A percentile compares a stretch with the other conserved stretches of the same genome.
phyloP scores from a whole-genome alignment of 208 protist genomes.

The Willaertia magna region DNA sequence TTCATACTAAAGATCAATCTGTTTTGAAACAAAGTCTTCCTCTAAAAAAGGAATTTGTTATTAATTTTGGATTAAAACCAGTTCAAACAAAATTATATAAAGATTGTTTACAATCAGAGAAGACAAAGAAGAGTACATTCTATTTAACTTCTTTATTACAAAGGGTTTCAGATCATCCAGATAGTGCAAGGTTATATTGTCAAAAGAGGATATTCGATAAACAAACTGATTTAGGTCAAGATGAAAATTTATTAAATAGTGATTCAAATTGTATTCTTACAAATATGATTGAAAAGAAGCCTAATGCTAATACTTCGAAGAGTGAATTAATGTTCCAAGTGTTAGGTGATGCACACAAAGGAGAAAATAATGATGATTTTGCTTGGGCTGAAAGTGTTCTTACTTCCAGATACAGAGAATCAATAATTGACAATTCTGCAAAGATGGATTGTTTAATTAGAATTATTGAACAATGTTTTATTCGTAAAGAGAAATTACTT shows the following conservation, averaged over 20 bases:
- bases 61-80: not conserved
- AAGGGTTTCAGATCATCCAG: conserved; percentile 20
- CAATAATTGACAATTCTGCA: not conserved
- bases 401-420: not conserved
- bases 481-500: conserved; percentile 10
- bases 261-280: too few species aligned
- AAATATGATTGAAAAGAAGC: too few species aligned
- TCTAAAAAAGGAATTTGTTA: conserved; percentile 19
- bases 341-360: too few species aligned
- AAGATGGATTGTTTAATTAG: conserved; percentile 17
- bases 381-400: not conserved
- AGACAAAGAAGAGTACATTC: conserved; percentile 10
- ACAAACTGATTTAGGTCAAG: too few species aligned
- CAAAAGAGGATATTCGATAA: too few species aligned
- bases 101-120: not conserved
- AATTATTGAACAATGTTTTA: not conserved
- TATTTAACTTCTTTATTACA: conserved; percentile 13
- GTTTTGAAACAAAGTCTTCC: conserved; percentile 15
- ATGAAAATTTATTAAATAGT: too few species aligned
- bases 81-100: conserved; percentile 13
- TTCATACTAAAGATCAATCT: conserved; percentile 21
- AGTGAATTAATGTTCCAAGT: too few species aligned
- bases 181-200: not conserved
- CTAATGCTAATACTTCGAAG: too few species aligned
- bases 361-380: too few species aligned